Base-by-base conservation (phyloP, 192 early-diverging fungal species). In the Mortierella alpina region DNA sequence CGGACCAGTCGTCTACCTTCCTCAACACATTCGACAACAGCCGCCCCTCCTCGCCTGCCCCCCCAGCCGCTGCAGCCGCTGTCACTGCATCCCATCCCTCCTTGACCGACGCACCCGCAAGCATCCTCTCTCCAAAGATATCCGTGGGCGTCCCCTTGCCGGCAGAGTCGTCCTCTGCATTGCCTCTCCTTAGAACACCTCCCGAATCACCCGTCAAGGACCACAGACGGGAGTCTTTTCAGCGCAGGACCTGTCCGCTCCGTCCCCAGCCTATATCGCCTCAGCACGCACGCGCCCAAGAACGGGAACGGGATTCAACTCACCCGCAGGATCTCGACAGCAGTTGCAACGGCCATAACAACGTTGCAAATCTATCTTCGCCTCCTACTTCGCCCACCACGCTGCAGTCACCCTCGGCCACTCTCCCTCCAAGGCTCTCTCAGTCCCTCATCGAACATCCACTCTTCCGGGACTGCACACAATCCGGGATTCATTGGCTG, bases 361-460 rank as follows among this genome's bases (percentile, higher is more conserved):
- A 59, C 58, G 31, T 31, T 31, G 15, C 42, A 23, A 53, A 46
- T 13, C 68, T 72, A 10, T 70, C 76, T 14, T 79, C 76, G 15
- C 76, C 76, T 18, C 76, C 76, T 13, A 55, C 68, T 13, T 79
- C 76, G 31, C 76, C 76, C 17, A 79, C 65, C 7, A 13, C 61
- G 6, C 52, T 56, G 10, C 59, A 41, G 4, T 64, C 59, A 13
- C 23, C 77, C 15, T 39, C 46, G 10, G 44, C 70, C 0, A 54
- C 70, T 2, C 59, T 80, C 9, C 77, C 77, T 15, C 77, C 77
- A 51, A 66, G 58, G 44, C 66, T 80, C 22, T 72, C 52, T 2
- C 77, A 72, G 13, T 80, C 77, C 2, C 66, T 80, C 5, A 40
- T 20, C n/a, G 77, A 72, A 10, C 77, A 80, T n/a, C 77, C 77